phyloP scores from a whole-genome alignment of 2,329 filamentous ascomycete genomes.

The Trichocomaceae sp. region DNA sequence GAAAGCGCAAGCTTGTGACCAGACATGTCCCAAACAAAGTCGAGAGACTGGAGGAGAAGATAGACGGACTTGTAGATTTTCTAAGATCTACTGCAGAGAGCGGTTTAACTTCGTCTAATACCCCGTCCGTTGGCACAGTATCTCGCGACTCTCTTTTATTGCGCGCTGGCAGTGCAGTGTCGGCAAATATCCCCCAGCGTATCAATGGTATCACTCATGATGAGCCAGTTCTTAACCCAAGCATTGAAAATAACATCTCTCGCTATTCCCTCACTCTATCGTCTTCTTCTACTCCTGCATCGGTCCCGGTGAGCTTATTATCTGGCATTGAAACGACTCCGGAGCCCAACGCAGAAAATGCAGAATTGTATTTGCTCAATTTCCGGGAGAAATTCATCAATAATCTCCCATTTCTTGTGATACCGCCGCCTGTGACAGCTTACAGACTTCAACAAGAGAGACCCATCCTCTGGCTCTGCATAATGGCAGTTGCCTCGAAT shows the following conservation, averaged over 20 bases:
- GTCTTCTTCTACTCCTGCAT: neutral
- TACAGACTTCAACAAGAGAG: slow-evolving; percentile 1
- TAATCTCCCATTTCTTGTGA: slow-evolving; percentile 1
- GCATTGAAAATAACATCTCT: neutral
- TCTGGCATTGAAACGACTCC: neutral
- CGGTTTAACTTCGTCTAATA: neutral
- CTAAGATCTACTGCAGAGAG: neutral
- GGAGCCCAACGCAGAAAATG: neutral
- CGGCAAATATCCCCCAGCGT: neutral
- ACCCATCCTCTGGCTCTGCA: slow-evolving; percentile 6
- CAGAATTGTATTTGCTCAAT: neutral
- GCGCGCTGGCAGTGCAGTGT: neutral
- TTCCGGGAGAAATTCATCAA: slow-evolving; percentile 4
- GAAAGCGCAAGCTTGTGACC: neutral
- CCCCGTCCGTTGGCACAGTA: neutral
- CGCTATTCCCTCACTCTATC: neutral
- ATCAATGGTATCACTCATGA: neutral
- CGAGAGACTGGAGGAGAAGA: slow-evolving; percentile 7
- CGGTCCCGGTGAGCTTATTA: neutral
- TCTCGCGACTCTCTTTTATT: neutral
- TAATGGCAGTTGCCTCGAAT: slow-evolving; percentile 6
- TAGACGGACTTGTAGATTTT: slow-evolving; percentile 1
- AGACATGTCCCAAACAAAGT: slow-evolving; percentile 1
- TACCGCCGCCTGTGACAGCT: neutral
- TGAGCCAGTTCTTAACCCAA: neutral